These are phyloP conservation scores for Fraxinus baroniana DNA, from an alignment of 305 asterid genomes.

Conservation along the genomic window DNA sequence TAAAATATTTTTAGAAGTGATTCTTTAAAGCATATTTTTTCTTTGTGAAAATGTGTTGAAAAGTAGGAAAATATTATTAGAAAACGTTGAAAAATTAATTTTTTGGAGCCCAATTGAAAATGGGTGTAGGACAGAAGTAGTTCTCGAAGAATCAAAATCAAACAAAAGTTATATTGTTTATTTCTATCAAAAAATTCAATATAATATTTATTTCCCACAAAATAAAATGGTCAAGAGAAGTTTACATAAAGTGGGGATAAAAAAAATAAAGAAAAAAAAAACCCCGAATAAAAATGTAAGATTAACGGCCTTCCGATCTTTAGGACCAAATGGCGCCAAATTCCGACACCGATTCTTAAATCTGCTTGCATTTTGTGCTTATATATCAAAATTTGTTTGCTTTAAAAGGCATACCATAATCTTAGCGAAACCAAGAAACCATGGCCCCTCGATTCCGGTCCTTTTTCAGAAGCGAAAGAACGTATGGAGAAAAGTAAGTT, in stretches of 20 bases:
- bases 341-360: background rate
- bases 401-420: conserved; percentile 30
- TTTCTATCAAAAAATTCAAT: background rate
- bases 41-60: background rate
- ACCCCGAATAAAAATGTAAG: background rate
- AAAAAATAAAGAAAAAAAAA: background rate
- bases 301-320: background rate
- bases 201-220: background rate
- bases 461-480: conserved; percentile 28
- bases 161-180: background rate
- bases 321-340: conserved; percentile 4
- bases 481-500: conserved; percentile 31
- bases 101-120: background rate
- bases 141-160: background rate
- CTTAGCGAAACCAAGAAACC: conserved; percentile 29
- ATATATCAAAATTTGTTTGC: background rate
- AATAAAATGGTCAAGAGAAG: background rate
- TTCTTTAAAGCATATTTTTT: background rate
- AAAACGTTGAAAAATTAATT: background rate
- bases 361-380: background rate
- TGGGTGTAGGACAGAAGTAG: background rate
- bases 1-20: background rate
- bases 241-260: background rate
- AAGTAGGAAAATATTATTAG: background rate
- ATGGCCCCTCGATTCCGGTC: conserved; percentile 43